These are phyloP conservation scores for Excoecaria agallocha DNA, from an alignment of 345 rosid species.

Conservation along the genomic window DNA sequence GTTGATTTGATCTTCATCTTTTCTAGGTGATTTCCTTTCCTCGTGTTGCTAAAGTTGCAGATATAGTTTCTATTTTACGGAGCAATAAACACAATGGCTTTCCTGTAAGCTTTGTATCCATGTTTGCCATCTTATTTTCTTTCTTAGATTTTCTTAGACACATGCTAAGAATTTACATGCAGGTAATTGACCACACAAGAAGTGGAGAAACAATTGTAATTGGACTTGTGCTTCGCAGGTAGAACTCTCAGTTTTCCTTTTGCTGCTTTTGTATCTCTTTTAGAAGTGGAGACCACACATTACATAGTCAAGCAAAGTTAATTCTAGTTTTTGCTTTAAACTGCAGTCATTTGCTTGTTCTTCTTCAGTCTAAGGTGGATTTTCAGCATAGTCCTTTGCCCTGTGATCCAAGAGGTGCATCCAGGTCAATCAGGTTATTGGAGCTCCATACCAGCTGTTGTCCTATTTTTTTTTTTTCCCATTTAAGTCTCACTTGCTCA, in stretches of 20 bases:
- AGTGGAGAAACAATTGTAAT: slow-evolving; percentile 89
- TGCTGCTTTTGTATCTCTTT: neutral
- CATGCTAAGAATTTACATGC: slow-evolving; percentile 1
- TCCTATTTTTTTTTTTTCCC: neutral
- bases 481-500: neutral
- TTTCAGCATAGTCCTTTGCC: slow-evolving; percentile 96
- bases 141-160: slow-evolving; percentile 11
- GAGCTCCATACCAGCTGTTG: slow-evolving; percentile 3
- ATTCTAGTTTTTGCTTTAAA: slow-evolving; percentile 18
- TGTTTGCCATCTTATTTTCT: slow-evolving; percentile 11
- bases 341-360: slow-evolving; percentile 90
- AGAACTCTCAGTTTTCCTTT: slow-evolving; percentile 11
- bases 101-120: slow-evolving; percentile 53
- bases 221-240: slow-evolving; percentile 96
- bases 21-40: slow-evolving; percentile 82
- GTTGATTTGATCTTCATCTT: slow-evolving; percentile 8
- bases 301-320: slow-evolving; percentile 3
- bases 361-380: slow-evolving; percentile 91
- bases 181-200: slow-evolving; percentile 92
- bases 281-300: neutral
- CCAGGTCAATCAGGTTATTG: slow-evolving; percentile 53
- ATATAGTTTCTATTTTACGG: slow-evolving; percentile 72
- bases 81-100: slow-evolving; percentile 91
- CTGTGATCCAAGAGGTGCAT: slow-evolving; percentile 50
- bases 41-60: slow-evolving; percentile 83